Conservation (phyloP, 202 grass and related monocot species). For the Digitaria exilis region DNA sequence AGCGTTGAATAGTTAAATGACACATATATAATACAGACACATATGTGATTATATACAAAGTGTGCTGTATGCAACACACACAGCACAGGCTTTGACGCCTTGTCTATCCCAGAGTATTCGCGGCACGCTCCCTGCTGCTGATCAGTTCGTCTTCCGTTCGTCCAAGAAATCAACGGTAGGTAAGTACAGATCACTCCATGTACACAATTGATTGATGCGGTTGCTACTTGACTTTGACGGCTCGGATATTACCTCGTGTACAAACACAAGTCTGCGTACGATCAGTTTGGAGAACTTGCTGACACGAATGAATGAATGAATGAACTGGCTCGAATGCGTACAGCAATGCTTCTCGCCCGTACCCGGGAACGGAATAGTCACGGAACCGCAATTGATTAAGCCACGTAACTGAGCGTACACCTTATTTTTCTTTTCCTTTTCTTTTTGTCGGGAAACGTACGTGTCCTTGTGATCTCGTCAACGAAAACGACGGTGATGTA, state of each 20-base stretch:
- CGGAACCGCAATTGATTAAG: not conserved
- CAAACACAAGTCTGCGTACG: not conserved
- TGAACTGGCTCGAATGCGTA: not conserved
- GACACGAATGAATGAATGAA: not conserved
- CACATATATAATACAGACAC: not conserved
- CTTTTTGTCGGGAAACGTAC: too few species aligned
- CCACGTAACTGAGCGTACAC: not conserved
- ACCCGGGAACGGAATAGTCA: not conserved
- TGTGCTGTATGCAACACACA: not conserved
- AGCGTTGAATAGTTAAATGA: not conserved
- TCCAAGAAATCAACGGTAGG: not conserved
- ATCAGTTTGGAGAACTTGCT: not conserved
- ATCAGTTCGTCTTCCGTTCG: not conserved
- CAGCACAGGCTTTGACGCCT: too few species aligned
- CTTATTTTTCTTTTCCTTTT: too few species aligned
- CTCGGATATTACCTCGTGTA: not conserved
- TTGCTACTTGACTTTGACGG: not conserved
- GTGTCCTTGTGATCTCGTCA: not conserved
- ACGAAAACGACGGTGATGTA: not conserved
- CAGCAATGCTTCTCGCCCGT: too few species aligned
- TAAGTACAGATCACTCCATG: not conserved
- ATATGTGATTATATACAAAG: not conserved
- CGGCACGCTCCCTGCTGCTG: not conserved
- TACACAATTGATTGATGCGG: not conserved
- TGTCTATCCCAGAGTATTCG: not conserved